phyloP scores from a whole-genome alignment of 306 rosid species.

The Ammopiptanthus mongolicus region DNA sequence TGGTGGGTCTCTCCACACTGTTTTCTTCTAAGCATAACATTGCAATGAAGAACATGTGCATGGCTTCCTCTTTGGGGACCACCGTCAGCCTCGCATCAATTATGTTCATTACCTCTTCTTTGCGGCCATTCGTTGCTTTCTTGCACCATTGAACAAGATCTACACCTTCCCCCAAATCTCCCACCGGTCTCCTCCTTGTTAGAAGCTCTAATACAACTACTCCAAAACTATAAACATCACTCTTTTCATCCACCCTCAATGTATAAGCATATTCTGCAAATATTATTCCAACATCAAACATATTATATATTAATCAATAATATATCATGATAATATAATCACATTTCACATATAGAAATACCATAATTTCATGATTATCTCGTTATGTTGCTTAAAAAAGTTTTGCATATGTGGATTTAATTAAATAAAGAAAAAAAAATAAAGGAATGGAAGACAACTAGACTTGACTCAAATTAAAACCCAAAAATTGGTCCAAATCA shows the following conservation, averaged over 20 bases:
- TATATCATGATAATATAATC: background rate
- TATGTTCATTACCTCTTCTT: conserved; percentile 39
- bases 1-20: conserved; percentile 78
- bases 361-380: background rate
- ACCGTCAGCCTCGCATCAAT: conserved; percentile 39
- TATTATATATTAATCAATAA: background rate
- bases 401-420: background rate
- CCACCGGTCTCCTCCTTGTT: conserved; percentile 70
- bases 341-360: background rate
- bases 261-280: conserved; percentile 88
- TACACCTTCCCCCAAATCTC: conserved; percentile 66
- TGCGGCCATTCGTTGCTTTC: conserved; percentile 39
- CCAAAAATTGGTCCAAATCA: background rate
- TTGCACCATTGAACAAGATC: conserved; percentile 83
- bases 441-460: background rate
- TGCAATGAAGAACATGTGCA: conserved; percentile 69
- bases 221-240: conserved; percentile 82
- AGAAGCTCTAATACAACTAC: conserved; percentile 68
- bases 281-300: background rate
- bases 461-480: background rate
- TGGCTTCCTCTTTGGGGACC: conserved; percentile 61
- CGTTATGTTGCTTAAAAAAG: background rate
- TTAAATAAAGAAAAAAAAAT: background rate
- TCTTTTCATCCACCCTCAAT: conserved; percentile 71
- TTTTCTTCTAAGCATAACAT: conserved; percentile 64